Conservation (phyloP, 257 asterid genomes). For the Leptodermis oblonga region DNA sequence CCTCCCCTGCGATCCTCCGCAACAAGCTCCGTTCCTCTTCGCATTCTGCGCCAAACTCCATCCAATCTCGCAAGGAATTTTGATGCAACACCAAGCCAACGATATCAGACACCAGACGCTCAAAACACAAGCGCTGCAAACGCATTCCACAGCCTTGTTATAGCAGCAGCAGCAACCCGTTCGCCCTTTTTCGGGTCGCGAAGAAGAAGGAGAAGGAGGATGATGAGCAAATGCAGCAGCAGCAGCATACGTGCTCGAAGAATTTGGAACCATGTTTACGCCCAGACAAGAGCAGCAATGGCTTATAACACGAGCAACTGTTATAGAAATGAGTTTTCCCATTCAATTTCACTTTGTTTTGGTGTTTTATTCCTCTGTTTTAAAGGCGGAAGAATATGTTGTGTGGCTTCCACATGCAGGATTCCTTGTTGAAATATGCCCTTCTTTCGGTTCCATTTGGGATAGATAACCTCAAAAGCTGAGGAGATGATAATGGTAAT, state of each 20-base stretch:
- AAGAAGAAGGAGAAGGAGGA: not conserved
- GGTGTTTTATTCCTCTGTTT: not conserved
- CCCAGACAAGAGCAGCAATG: not conserved
- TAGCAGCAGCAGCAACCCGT: not conserved
- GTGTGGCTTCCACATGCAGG: not conserved
- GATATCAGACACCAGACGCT: constrained; percentile 27
- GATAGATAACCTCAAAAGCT: not conserved
- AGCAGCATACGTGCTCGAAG: not conserved
- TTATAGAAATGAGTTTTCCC: not conserved
- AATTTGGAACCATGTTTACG: constrained; percentile 2
- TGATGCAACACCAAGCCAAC: constrained; percentile 21
- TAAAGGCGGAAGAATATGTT: constrained; percentile 5
- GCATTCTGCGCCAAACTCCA: constrained; percentile 13
- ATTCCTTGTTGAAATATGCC: not conserved
- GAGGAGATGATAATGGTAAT: not conserved
- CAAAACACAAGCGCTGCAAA: constrained; percentile 21
- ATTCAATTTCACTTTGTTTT: not conserved
- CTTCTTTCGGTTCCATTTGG: not conserved
- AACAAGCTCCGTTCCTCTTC: constrained; percentile 12
- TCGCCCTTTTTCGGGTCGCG: not conserved
- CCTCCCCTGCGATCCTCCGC: constrained; percentile 9
- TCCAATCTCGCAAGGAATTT: constrained; percentile 19
- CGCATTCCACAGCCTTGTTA: constrained; percentile 21
- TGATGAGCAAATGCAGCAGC: not conserved
- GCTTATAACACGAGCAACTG: not conserved